Base-by-base conservation (phyloP, 371 early-diverging fungal species). In the Sporodiniella umbellata region DNA sequence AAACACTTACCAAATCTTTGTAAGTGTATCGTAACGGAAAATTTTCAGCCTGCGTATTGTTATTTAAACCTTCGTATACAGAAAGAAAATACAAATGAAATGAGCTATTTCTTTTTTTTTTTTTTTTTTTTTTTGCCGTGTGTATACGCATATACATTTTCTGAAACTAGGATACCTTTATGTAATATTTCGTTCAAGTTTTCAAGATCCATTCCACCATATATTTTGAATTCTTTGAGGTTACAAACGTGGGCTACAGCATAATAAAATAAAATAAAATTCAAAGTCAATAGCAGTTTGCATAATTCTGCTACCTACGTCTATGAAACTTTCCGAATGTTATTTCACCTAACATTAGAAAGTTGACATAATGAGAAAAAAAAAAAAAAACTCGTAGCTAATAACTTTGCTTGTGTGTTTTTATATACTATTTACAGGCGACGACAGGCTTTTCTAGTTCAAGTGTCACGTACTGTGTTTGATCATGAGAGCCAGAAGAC, bases 311-410 rank as follows among this genome's bases (percentile, higher is more conserved):
- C 17, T 45, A 24, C 40, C 66, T 81, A 84, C 87, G 75, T 68
- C 94, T 92, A 78, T 92, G 86, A 68, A 86, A 96, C 66, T 98
- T 98, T 52, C 99, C 99, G 81, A 98, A 97, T 1, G 87, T 87
- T 57, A 97, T 94, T 5, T 90, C 75, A 37, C 84, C 89, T 88
- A 47, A 19, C 31, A 42, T 14, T 18, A 30, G 14, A 18, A 11
- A 23, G n/a, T n/a, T n/a, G n/a, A n/a, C n/a, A n/a, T n/a, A n/a
- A n/a, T n/a, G n/a, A n/a, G n/a, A n/a, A n/a, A n/a, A n/a, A n/a
- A n/a, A n/a, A n/a, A n/a, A n/a, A n/a, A n/a, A n/a, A n/a, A n/a
- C n/a, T n/a, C n/a, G n/a, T n/a, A n/a, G n/a, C n/a, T n/a, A n/a
- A n/a, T n/a, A n/a, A n/a, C n/a, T n/a, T n/a, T n/a, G n/a, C n/a